These are phyloP conservation scores for Terana coerulea DNA, from an alignment of 768 basidiomycete species.

Conservation along the genomic window DNA sequence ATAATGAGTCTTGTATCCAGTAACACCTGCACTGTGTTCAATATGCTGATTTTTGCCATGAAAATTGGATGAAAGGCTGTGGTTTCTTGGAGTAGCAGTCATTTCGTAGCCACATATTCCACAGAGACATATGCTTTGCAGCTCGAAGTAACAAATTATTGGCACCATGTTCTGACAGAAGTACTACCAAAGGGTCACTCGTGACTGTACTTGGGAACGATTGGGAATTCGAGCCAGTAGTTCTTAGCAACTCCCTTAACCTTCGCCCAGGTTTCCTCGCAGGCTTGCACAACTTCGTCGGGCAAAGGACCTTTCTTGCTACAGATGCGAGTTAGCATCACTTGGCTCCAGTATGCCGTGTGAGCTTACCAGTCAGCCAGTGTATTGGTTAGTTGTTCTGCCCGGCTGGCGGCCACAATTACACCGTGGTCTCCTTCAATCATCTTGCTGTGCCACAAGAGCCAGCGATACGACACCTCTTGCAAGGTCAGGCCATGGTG, in stretches of 20 bases:
- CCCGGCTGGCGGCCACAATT: slow-evolving; percentile 15
- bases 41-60: too few species aligned
- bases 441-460: slow-evolving; percentile 20
- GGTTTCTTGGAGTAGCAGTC: too few species aligned
- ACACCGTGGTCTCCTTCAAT: background rate
- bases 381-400: slow-evolving; percentile 33
- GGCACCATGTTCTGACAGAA: too few species aligned
- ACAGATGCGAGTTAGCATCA: background rate
- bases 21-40: too few species aligned
- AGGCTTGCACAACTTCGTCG: slow-evolving; percentile 45
- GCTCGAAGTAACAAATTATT: too few species aligned
- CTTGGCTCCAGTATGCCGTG: background rate
- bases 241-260: slow-evolving; percentile 1
- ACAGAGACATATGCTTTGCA: too few species aligned
- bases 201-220: too few species aligned
- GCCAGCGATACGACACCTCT: slow-evolving; percentile 1
- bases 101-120: too few species aligned
- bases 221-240: slow-evolving; percentile 8
- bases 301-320: slow-evolving; percentile 41
- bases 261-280: slow-evolving; percentile 44
- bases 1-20: too few species aligned
- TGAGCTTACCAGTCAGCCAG: slow-evolving; percentile 32
- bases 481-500: background rate
- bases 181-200: too few species aligned
- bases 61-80: too few species aligned